Evolutionary conservation across 106 monocot species (phyloP).

Genomic region (Xerophyta viscosa): DNA sequence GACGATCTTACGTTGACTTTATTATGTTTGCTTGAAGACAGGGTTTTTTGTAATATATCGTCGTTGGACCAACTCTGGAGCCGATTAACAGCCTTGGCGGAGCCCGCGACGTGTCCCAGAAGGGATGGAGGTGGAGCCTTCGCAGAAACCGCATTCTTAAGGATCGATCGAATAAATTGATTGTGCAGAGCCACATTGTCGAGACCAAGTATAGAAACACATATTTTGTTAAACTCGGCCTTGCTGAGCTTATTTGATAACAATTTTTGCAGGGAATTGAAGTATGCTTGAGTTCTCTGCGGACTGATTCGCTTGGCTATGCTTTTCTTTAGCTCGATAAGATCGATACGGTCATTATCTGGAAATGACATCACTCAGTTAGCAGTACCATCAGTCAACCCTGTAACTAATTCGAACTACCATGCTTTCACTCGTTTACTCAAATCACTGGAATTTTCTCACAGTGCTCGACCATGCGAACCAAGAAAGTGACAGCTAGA

Average conservation of each 20-base stretch:
- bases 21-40: constrained; percentile 17
- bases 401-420: no score
- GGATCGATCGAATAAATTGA: constrained; percentile 41
- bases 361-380: constrained; percentile 27
- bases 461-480: no score
- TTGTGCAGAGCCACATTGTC: constrained; percentile 53
- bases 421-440: no score
- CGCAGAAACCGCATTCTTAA: constrained; percentile 45
- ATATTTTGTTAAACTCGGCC: constrained; percentile 45
- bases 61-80: constrained; percentile 32
- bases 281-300: constrained; percentile 34
- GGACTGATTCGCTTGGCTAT: constrained; percentile 31
- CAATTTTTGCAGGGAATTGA: constrained; percentile 26
- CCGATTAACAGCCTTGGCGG: constrained; percentile 4
- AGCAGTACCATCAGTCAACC: not conserved
- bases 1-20: no score
- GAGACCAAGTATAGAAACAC: constrained; percentile 27
- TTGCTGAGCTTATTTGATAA: constrained; percentile 51
- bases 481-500: no score
- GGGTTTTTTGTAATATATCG: constrained; percentile 19
- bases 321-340: constrained; percentile 40
- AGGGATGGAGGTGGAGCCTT: constrained; percentile 28
- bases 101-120: not conserved
- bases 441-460: no score
- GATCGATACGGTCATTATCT: constrained; percentile 16